Conservation (phyloP, 2,329 filamentous ascomycete species). For the Bipolaris gigantea region DNA sequence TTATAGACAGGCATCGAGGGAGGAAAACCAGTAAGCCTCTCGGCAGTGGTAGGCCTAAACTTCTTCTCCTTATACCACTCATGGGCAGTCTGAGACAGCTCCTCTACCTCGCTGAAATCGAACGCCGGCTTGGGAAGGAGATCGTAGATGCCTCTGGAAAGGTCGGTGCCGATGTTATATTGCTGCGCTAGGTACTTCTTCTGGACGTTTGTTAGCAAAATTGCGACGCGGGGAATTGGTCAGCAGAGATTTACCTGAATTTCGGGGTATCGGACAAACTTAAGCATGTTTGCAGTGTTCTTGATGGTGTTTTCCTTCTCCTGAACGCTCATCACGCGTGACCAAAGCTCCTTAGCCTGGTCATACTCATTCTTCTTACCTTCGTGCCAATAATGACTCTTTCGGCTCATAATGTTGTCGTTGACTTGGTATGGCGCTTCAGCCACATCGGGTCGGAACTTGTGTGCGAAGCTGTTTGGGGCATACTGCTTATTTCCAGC, state of each 20-base stretch:
- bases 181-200: constrained; percentile 58
- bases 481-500: constrained; percentile 55
- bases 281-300: constrained; percentile 54
- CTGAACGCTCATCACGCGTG: constrained; percentile 52
- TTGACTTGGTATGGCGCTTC: constrained; percentile 55
- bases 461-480: constrained; percentile 56
- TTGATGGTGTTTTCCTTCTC: constrained; percentile 51
- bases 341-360: constrained; percentile 55
- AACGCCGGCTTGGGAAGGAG: constrained; percentile 52
- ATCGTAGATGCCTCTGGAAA: constrained; percentile 53
- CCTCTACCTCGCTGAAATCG: constrained; percentile 51
- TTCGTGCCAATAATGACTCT: constrained; percentile 59
- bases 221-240: neutral
- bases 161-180: constrained; percentile 54
- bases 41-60: constrained; percentile 47
- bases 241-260: constrained; percentile 44
- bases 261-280: constrained; percentile 48
- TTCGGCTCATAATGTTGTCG: constrained; percentile 55
- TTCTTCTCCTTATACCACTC: constrained; percentile 52
- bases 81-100: constrained; percentile 50
- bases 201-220: constrained; percentile 12
- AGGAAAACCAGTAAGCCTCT: constrained; percentile 47
- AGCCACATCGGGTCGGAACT: constrained; percentile 56
- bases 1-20: constrained; percentile 25
- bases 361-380: constrained; percentile 57